Base-by-base conservation (phyloP, 805 yeast species). In the Zygosaccharomyces gambellarensis region DNA sequence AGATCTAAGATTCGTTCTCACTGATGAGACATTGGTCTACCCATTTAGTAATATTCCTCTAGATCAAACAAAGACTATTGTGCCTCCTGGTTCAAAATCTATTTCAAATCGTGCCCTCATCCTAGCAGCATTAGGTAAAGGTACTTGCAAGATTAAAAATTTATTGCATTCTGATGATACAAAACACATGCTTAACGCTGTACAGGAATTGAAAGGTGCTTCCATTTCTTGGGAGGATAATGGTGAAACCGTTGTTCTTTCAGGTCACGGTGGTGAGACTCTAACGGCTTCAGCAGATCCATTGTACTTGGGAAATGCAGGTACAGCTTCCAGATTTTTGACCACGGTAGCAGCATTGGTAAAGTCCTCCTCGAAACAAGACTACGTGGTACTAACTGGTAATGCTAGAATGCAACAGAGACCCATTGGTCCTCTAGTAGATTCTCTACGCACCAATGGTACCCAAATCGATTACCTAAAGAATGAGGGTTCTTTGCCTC, bases 31-130 rank as follows among this genome's bases (percentile, higher is more conserved):
- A 9, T 55, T 78, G 45, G 95, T 94, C 34, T 76, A 72, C 45
- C 81, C 83, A 45, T 85, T 81, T 68, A 60, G 65, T 45, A 57
- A 68, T 29, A 51, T 60, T 54, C 46, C 62, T 30, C 36, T 58
- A 2, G 43, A 56, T 12, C 67, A 69, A 50, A 55, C 58, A 11
- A 59, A 67, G 21, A 77, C 72, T 17, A 79, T 88, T 31, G 75
- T 77, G 10, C 99, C 99, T 14, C 99, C 99, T 4, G 99, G 99
- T 1, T 92, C 98, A 1, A 94, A 94, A 67, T 92, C 98, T 3
- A 92, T 94, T 51, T 90, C 98, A 6, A 94, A 94, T 65, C 82
- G 99, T 67, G 99, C 97, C 5, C 75, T 94, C 51, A 81, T 94
- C 12, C 74, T 94, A 55, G 98, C 99, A 40, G 95, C 98, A 19